Conservation (phyloP, 2,329 filamentous ascomycete species). For the Pochonia chlamydosporia region DNA sequence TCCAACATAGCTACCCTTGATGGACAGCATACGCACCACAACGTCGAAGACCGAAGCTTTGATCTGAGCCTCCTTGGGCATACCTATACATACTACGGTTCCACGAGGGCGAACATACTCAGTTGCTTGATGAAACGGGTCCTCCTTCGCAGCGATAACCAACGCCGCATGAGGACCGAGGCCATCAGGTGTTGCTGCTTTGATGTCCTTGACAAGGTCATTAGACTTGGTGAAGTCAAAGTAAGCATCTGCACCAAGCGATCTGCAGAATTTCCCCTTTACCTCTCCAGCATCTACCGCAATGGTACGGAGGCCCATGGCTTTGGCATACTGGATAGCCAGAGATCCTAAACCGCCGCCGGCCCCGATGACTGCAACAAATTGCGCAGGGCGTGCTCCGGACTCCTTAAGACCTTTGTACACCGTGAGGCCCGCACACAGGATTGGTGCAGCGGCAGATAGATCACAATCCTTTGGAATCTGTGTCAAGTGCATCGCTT, state of each 20-base stretch:
- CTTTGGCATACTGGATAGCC: constrained; percentile 81
- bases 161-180: constrained; percentile 84
- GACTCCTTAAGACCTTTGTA: constrained; percentile 89
- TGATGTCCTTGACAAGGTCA: constrained; percentile 79
- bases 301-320: constrained; percentile 78
- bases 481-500: constrained; percentile 77
- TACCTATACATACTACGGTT: constrained; percentile 80
- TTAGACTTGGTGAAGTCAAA: constrained; percentile 75
- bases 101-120: constrained; percentile 81
- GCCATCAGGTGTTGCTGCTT: constrained; percentile 71
- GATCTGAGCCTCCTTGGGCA: constrained; percentile 75
- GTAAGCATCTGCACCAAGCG: constrained; percentile 66
- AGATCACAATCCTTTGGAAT: constrained; percentile 73
- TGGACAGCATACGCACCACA: constrained; percentile 83
- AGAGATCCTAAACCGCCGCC: constrained; percentile 76
- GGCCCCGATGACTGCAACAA: constrained; percentile 78
- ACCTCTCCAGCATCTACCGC: constrained; percentile 80
- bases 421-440: constrained; percentile 82
- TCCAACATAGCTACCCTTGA: constrained; percentile 90
- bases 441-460: constrained; percentile 71
- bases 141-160: constrained; percentile 79
- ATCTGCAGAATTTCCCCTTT: constrained; percentile 65
- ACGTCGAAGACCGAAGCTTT: constrained; percentile 83
- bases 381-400: constrained; percentile 65
- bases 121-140: constrained; percentile 91